Conservation (phyloP, 2,329 filamentous ascomycete species). For the Aspergillus candidus region DNA sequence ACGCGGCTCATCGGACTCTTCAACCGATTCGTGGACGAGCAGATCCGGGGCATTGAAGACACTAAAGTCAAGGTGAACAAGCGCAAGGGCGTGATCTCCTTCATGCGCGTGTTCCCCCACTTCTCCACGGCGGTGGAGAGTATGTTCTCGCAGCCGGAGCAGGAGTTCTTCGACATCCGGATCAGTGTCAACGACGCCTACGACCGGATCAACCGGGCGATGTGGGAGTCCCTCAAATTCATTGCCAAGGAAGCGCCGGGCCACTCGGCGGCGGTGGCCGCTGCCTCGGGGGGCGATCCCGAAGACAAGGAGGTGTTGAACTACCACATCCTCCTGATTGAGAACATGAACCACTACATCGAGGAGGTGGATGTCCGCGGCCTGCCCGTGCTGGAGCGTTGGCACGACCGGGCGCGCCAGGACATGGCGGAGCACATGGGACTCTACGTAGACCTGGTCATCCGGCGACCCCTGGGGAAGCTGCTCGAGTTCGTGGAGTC, state of each 20-base stretch:
- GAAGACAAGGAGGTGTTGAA: conserved; percentile 97
- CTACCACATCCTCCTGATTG: conserved; percentile 93
- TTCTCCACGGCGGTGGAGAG: conserved; percentile 80
- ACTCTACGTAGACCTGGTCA: conserved; percentile 80
- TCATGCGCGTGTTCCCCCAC: conserved; percentile 86
- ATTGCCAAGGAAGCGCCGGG: conserved; percentile 69
- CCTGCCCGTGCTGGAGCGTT: conserved; percentile 72
- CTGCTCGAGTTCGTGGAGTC: conserved; percentile 88
- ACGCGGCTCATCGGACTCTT: conserved; percentile 68
- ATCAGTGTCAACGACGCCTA: conserved; percentile 81
- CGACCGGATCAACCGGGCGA: conserved; percentile 79
- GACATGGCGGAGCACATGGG: conserved; percentile 84
- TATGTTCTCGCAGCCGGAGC: conserved; percentile 57
- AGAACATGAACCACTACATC: conserved; percentile 97
- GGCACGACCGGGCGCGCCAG: conserved; percentile 68
- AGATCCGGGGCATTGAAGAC: conserved; percentile 92
- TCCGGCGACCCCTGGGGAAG: conserved; percentile 82
- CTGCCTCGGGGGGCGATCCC: conserved; percentile 52
- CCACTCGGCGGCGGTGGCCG: conserved; percentile 48
- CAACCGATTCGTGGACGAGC: conserved; percentile 85
- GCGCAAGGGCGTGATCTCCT: conserved; percentile 90
- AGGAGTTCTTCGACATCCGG: conserved; percentile 62
- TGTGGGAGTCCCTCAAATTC: conserved; percentile 95
- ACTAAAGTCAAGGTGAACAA: conserved; percentile 99
- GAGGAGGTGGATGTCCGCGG: conserved; percentile 77